Evolutionary conservation across 2,329 filamentous ascomycete species (phyloP), one percentile per base, ranked within the genome.

Genomic region (Akanthomyces lecanii): DNA sequence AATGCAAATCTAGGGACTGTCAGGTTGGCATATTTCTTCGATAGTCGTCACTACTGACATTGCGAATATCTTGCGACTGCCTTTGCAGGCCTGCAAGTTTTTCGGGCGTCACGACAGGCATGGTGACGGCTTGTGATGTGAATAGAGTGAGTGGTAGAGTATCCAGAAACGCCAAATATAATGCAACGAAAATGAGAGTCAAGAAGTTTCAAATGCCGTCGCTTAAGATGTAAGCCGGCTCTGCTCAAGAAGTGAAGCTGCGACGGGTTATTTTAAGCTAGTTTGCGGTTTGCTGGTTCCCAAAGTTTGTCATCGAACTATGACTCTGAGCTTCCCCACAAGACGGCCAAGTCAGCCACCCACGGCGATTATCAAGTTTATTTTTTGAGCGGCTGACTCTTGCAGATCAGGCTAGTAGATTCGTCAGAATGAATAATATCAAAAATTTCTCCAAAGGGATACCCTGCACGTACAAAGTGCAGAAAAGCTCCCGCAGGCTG

Each of bases 71-170:
- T 68, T 93, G 87, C 69, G 92, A 86, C 74, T 93, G 89, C 75
- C 87, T 86, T 81, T 99, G 95, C 69, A 99, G 87, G 76, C 88
- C 86, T 69, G 95, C 90, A 72, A 99, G 86, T 82, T 96, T 93
- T 69, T 97, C 91, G 67, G 93, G 87, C 67, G 86, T 89, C 69
- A 99, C 92, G 68, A 97, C 88, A 67, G 95, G 94, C 95, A 99
- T 99, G 64, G 72, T 84, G 77, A 8, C 25, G 36, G 23, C 25
- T 38, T 18, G 21, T 55, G 28, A 52, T 23, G 57, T 4, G 25
- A 44, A 21, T n/a, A 16, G 21, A 36, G 18, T 30, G 48, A 52
- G 57, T 30, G 21, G 2, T 14, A 10, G 5, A 33, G 23, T 36
- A 53, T 54, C n/a, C 47, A 48, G 45, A 62, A 54, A 48, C 42